These are phyloP conservation scores for Sporothrix variecibatus DNA, from an alignment of 2,329 filamentous ascomycete genomes.

Conservation along the genomic window DNA sequence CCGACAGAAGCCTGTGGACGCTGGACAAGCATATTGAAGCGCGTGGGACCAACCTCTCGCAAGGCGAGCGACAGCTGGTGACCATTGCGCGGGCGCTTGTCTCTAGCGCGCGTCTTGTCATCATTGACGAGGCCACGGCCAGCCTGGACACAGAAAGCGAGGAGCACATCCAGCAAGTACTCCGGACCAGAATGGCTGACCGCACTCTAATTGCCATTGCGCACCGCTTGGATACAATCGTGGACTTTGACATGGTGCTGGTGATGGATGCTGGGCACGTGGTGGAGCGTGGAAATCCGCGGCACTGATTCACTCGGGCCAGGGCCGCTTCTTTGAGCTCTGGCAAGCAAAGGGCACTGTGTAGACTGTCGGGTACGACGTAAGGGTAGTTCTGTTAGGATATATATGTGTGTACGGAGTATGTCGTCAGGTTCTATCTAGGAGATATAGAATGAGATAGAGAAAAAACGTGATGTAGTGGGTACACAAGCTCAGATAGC, in stretches of 20 bases:
- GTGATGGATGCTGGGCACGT: not conserved
- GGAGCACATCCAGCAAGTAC: not conserved
- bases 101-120: not conserved
- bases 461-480: too few species aligned
- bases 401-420: too few species aligned
- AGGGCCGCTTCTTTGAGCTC: not conserved
- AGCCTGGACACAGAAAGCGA: not conserved
- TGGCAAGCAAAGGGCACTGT: not conserved
- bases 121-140: not conserved
- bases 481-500: too few species aligned
- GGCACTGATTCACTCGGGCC: not conserved
- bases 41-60: not conserved
- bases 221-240: not conserved
- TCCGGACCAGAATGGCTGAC: not conserved
- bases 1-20: not conserved
- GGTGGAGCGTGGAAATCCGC: not conserved
- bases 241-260: not conserved
- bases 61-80: not conserved
- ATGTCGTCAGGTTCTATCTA: too few species aligned
- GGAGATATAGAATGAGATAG: too few species aligned
- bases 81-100: not conserved
- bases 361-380: not conserved
- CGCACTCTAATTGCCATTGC: not conserved
- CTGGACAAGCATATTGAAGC: not conserved
- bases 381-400: not conserved